Base-by-base conservation (phyloP, 257 asterid species). In the Capsicum chinense region DNA sequence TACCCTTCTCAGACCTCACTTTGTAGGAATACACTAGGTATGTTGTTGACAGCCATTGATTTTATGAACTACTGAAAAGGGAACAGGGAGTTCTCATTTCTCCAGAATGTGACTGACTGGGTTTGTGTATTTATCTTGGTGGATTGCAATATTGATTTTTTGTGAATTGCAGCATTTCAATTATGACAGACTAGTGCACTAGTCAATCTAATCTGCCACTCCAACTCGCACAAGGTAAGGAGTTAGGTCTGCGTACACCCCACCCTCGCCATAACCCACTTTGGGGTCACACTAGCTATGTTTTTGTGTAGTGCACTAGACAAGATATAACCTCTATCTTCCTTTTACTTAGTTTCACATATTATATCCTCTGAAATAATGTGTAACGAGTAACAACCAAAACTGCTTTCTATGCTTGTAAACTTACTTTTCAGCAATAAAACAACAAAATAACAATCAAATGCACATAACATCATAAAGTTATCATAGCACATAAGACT, bases 391-490 rank as follows among this genome's bases (percentile, higher is more conserved):
- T 16, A 33, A 52, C 26, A 66, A 54, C 82, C 66, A 14, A 78
- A 54, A 78, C 66, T 54, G 66, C 15, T 54, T 56, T 56, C 66
- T 54, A 33, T 4, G 42, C 60, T 33, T 14, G 82, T 78, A 78
- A 26, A 52, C 13, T 48, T 76, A 52, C 44, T 26, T 76, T 19
- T 52, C 47, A 50, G 63, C 81, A 52, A 52, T 33, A 62, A 76
- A 52, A 21, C 63, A 76, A 76, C 9, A 76, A 76, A 21, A 21
- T 76, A 6, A 50, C 37, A 52, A 52, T 50, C 63, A 52, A 76
- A 76, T 13, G 63, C 63, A 76, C 81, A 76, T 21, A 74, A 74
- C 47, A 76, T 76, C 81, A 50, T 3, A 76, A 76, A 26, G 48
- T 21, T 21, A 76, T 76, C 81, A 50, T 76, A 21, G 14, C 44